These are phyloP conservation scores for Oxytropis ochrocephala DNA, from an alignment of 306 rosid species.

Conservation along the genomic window DNA sequence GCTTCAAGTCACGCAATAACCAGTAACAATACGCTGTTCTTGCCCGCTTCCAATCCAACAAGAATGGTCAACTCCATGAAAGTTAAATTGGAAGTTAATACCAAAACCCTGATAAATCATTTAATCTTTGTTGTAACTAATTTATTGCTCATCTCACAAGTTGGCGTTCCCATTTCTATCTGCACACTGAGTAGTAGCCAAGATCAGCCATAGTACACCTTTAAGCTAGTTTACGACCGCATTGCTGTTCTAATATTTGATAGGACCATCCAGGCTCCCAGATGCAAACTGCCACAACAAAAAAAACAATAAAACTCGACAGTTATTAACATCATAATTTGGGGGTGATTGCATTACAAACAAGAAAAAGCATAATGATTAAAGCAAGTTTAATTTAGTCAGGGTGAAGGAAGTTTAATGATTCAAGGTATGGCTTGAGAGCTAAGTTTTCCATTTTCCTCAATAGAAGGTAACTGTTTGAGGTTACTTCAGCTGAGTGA, in stretches of 20 bases:
- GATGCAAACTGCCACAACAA: constrained; percentile 77
- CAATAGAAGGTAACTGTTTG: too few species aligned
- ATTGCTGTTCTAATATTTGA: constrained; percentile 53
- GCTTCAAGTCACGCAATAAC: background rate
- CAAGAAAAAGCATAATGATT: background rate
- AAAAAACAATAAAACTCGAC: background rate
- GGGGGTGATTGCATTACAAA: background rate
- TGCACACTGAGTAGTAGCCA: constrained; percentile 22
- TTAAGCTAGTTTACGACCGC: background rate
- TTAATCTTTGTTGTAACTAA: constrained; percentile 11
- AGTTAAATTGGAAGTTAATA: constrained; percentile 18
- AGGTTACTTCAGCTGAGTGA: too few species aligned
- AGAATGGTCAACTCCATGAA: constrained; percentile 13
- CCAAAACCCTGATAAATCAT: background rate
- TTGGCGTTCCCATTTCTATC: background rate
- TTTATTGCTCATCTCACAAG: constrained; percentile 16
- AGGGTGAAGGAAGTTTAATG: too few species aligned
- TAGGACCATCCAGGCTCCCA: constrained; percentile 93
- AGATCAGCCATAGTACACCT: constrained; percentile 3
- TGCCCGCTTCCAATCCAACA: constrained; percentile 6
- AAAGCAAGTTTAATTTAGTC: background rate
- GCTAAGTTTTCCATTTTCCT: too few species aligned
- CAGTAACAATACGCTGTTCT: background rate
- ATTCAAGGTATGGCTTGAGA: too few species aligned
- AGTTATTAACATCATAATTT: background rate